Base-by-base conservation (phyloP, 768 basidiomycete species). In the Boletus eberwhitei region DNA sequence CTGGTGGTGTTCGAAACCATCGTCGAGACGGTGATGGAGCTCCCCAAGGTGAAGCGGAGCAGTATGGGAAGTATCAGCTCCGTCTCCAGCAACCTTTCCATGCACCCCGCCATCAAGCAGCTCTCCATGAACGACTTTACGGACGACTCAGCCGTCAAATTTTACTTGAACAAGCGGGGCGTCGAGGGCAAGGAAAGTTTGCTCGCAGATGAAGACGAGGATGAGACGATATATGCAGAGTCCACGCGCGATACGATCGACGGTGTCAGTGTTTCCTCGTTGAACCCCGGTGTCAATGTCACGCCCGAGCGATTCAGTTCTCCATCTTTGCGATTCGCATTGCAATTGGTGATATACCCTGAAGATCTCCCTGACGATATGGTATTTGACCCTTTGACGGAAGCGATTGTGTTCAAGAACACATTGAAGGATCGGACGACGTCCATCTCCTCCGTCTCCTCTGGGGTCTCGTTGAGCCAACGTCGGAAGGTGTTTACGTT, bases 121-220 rank as follows among this genome's bases (percentile, higher is more conserved):
- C 75, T 98, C 38, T 85, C 90, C 42, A 96, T 97, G 93, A 97
- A 95, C 63, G 97, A 98, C 68, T 98, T 95, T 66, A 90, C 90
- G 40, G 97, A 99, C 61, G 97, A 98, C 67, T 93, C 94, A 4
- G 86, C 88, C 0, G 95, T 98, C 73, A 98, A 98, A 71, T 89
- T 98, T 71, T 99, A 97, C 72, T 71, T 98, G 59, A 93, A 98
- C 69, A 77, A 90, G 50, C 75, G 80, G 26, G 64, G 72, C 5
- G 68, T 71, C 29, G 73, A 78, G 8, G 67, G 69, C 16, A 79
- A 79, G 41, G 79, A 79, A 48, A 78, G 72, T 48, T 72, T 75
- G 0, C 71, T 75, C 39, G 75, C 76, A 0, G 82, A 73, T 2
- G 77, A 77, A n/a, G 65, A 66, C 35, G 77, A 74, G 8, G 79